Conservation (phyloP, 2,329 filamentous ascomycete genomes). For the Talaromyces rugulosus region DNA sequence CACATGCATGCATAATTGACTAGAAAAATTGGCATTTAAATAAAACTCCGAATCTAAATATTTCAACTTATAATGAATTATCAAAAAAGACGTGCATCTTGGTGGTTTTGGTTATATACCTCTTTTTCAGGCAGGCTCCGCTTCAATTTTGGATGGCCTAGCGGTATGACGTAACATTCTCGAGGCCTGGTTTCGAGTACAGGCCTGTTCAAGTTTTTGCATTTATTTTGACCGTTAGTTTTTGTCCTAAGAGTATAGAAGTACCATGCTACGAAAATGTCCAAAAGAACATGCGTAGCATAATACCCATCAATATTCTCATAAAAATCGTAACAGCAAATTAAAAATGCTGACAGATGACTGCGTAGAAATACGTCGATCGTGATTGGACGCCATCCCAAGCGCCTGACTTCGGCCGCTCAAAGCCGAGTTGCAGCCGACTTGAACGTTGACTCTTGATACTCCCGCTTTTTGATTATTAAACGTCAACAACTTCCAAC, state of each 20-base stretch:
- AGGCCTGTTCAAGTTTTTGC: conserved; percentile 1
- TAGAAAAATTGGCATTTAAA: background rate
- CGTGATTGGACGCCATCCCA: conserved; percentile 32
- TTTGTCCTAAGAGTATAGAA: background rate
- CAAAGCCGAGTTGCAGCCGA: conserved; percentile 11
- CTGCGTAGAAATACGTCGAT: conserved; percentile 34
- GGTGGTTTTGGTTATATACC: background rate
- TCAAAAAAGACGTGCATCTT: background rate
- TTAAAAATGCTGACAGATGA: background rate
- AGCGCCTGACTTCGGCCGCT: conserved; percentile 11
- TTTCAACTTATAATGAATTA: background rate
- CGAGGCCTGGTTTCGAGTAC: conserved; percentile 3
- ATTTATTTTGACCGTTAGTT: background rate
- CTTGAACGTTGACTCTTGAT: background rate
- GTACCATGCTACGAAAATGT: too few species aligned
- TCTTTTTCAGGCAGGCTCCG: background rate
- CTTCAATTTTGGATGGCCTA: background rate
- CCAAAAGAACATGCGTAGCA: too few species aligned
- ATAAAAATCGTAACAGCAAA: too few species aligned
- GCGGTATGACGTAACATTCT: conserved; percentile 6
- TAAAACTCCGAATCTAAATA: background rate
- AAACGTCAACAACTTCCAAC: background rate
- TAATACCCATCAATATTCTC: background rate
- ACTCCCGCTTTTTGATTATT: conserved; percentile 3
- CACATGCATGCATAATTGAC: background rate